Base-by-base conservation (phyloP, 2,329 filamentous ascomycete genomes). In the Onygenales sp. region DNA sequence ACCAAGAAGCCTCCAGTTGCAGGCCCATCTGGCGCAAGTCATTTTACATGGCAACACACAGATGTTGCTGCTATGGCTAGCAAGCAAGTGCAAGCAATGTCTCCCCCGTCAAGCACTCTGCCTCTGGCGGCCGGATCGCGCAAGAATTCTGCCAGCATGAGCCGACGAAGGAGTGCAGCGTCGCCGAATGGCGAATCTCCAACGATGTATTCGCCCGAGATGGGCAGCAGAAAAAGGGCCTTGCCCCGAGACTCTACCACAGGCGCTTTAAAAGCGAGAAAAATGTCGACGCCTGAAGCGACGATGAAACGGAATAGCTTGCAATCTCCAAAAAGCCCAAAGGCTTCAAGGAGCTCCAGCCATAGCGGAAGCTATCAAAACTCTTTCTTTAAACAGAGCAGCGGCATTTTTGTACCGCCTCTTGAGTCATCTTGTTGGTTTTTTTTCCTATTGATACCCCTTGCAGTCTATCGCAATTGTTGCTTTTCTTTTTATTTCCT, bases 311-410 rank as follows among this genome's bases (percentile, higher is more conserved):
- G 38, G 35, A 14, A 51, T 31, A 51, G n/a, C 43, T 14, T 52
- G n/a, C 42, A 10, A 35, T 52, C 33, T 42, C 17, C 43, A 43
- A 31, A 21, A 11, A 43, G 33, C 14, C 8, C 42, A 8, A 36
- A 36, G 21, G 6, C 50, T 41, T 39, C 39, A 42, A 32, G 9
- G 35, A 42, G 35, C 13, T 21, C 43, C 8, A 52, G 13, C 7
- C 11, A 41, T 46, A 56, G 54, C 44, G 11, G 43, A 43, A 56
- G 48, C 45, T 50, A 58, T 57, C 59, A 63, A 51, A 57, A 73
- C 70, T 68, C 69, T 73, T 77, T 76, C 66, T 78, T 78, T 72
- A 73, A 71, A 72, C 76, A 77, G 63, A 76, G 73, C 58, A 78
- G 73, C 64, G 75, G 75, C 57, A 76, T 74, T 67, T 78, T 78